Base-by-base conservation (phyloP, 176 grass and related monocot genomes). In the Otatea glauca region DNA sequence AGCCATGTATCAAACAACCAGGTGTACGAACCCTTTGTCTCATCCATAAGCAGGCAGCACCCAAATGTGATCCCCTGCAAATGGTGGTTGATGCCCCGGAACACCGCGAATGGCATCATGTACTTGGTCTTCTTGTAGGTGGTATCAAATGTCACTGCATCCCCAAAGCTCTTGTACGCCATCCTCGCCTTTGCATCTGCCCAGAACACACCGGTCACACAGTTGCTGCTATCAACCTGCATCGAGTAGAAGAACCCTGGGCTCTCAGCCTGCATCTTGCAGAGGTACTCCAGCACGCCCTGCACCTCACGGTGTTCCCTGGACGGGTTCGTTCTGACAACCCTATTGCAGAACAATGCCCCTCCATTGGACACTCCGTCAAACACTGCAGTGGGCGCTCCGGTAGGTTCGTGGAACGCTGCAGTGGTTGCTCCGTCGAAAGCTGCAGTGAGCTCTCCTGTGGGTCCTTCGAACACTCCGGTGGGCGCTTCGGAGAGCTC, bases 71-170 rank as follows among this genome's bases (percentile, higher is more conserved):
- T 64, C 62, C 68, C 84, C 50, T 93, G 92, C 60, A 90, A 55
- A 78, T 90, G 92, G 70, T 93, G 88, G 35, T 93, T 93, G 25
- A 93, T 35, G 18, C 92, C 92, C 45, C 82, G 82, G 45, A 93
- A 90, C 35, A 45, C 87, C 3, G 82, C 88, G 60, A 92, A 87
- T 3, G 88, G 91, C 91, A 92, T 92, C 87, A 92, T 87, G 69
- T 92, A 89, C 65, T 92, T 92, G 32, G 87, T 89, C 63, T 89
- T 89, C 84, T 87, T 92, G 80, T 92, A 92, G 58, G 87, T 92
- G 16, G 91, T 92, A 49, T 89, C 91, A 61, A 92, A 89, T 15
- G 84, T 89, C 55, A 92, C 84, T 16, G 81, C 87, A 81, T 92
- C 91, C 51, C 87, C 48, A 59, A 92, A 92, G 74, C 87, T 69